phyloP scores from a whole-genome alignment of 2,329 filamentous ascomycete genomes.

The Cladosporium sp. region DNA sequence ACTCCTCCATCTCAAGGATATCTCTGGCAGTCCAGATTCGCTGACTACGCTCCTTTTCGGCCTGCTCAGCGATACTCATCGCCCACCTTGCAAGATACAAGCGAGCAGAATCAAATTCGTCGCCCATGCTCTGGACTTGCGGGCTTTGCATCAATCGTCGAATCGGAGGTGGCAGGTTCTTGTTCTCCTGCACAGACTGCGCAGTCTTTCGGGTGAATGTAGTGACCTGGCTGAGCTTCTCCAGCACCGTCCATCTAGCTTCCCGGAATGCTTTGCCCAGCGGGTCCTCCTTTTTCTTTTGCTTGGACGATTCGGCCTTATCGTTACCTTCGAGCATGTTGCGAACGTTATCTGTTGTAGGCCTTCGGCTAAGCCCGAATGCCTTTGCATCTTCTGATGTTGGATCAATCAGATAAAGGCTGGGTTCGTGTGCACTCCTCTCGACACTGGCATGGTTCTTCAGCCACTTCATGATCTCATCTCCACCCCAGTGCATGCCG shows the following conservation, averaged over 20 bases:
- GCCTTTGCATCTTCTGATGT: constrained; percentile 78
- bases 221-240: constrained; percentile 95
- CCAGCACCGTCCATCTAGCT: constrained; percentile 92
- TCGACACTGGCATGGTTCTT: constrained; percentile 81
- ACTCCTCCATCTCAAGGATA: constrained; percentile 90
- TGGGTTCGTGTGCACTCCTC: constrained; percentile 80
- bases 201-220: constrained; percentile 92
- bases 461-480: constrained; percentile 90
- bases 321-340: constrained; percentile 41
- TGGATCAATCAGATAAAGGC: constrained; percentile 88
- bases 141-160: constrained; percentile 82
- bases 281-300: constrained; percentile 74
- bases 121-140: constrained; percentile 90
- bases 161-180: constrained; percentile 85
- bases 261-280: constrained; percentile 93
- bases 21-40: constrained; percentile 92
- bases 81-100: constrained; percentile 96
- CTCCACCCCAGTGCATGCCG: constrained; percentile 94
- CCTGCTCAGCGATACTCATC: constrained; percentile 97
- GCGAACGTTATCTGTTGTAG: constrained; percentile 50
- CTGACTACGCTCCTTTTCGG: constrained; percentile 80
- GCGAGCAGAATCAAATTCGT: constrained; percentile 95
- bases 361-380: constrained; percentile 64
- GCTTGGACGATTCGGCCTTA: constrained; percentile 39
- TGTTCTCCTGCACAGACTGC: constrained; percentile 88